Evolutionary conservation across 768 basidiomycete genomes (phyloP).

Genomic region (Boletus subcaerulescens): DNA sequence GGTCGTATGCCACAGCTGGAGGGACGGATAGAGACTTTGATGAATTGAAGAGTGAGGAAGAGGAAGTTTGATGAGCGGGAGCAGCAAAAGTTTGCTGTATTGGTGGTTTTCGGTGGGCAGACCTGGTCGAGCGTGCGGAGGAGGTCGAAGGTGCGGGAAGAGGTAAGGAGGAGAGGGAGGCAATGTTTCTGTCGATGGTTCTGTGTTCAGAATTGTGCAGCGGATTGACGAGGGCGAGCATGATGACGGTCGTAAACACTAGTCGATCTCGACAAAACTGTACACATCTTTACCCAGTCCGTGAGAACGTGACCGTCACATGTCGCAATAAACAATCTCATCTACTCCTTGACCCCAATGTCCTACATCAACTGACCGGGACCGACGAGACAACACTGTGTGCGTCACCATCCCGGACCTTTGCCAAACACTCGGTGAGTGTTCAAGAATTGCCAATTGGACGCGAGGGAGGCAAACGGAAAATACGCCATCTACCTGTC

Average conservation of each 20-base stretch:
- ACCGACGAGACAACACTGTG: too few relatives aligned
- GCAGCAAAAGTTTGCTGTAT: conserved; percentile 29
- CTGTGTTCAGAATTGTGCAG: conserved; percentile 30
- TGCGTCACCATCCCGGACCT: conserved; percentile 3
- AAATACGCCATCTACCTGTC: background rate
- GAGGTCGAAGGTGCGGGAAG: conserved; percentile 5
- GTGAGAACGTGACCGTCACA: conserved; percentile 28
- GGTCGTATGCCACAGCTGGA: conserved; percentile 30
- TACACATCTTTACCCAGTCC: conserved; percentile 6
- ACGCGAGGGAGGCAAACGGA: background rate
- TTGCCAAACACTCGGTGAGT: background rate
- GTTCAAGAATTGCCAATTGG: conserved; percentile 11
- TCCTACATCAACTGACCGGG: too few relatives aligned
- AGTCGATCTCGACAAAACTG: conserved; percentile 13
- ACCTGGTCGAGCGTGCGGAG: conserved; percentile 23
- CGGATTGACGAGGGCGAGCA: conserved; percentile 53
- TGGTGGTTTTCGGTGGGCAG: conserved; percentile 27
- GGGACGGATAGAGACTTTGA: conserved; percentile 18
- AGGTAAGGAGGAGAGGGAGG: conserved; percentile 9
- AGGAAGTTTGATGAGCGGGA: conserved; percentile 22
- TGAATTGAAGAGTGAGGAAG: conserved; percentile 15
- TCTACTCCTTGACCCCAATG: background rate
- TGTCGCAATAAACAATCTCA: background rate
- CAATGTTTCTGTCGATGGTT: conserved; percentile 27
- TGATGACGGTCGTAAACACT: conserved; percentile 25